Conservation (phyloP, 495 filamentous ascomycete species). For the Xylaria intraflava region DNA sequence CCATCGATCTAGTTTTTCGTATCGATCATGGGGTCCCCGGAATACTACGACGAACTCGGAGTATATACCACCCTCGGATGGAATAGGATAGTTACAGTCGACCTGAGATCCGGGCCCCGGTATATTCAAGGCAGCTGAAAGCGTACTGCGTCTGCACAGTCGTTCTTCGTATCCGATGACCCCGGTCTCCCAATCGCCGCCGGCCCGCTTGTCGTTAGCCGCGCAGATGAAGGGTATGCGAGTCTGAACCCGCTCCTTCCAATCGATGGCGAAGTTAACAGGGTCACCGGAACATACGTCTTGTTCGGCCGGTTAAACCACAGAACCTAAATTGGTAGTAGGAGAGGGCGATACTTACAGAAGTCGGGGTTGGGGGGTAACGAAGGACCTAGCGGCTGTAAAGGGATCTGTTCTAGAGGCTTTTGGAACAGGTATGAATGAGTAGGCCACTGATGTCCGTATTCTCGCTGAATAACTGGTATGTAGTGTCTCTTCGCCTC, state of each 20-base stretch:
- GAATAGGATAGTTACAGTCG: slow-evolving; percentile 60
- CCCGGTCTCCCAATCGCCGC: slow-evolving; percentile 73
- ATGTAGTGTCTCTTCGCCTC: slow-evolving; percentile 61
- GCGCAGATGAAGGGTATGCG: slow-evolving; percentile 64
- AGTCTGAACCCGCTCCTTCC: slow-evolving; percentile 35
- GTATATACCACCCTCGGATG: slow-evolving; percentile 58
- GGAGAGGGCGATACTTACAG: slow-evolving; percentile 25
- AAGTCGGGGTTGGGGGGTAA: slow-evolving; percentile 15
- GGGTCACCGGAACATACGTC: slow-evolving; percentile 59
- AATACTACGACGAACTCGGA: slow-evolving; percentile 54
- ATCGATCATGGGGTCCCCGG: slow-evolving; percentile 41
- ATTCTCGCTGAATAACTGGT: slow-evolving; percentile 49
- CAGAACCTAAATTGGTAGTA: background rate
- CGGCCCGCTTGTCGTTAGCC: slow-evolving; percentile 66
- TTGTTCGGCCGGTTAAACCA: slow-evolving; percentile 9
- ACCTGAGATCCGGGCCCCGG: slow-evolving; percentile 37
- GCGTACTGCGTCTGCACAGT: slow-evolving; percentile 63
- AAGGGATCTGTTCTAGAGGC: slow-evolving; percentile 33
- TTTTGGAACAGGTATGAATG: slow-evolving; percentile 44
- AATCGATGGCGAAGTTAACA: slow-evolving; percentile 60
- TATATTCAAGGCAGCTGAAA: slow-evolving; percentile 55
- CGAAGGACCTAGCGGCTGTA: slow-evolving; percentile 6
- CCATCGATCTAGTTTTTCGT: slow-evolving; percentile 43
- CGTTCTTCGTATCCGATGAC: slow-evolving; percentile 64
- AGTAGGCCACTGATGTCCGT: slow-evolving; percentile 37